Percentiles rank a stretch among this genome's conserved stretches.
These are phyloP conservation scores for Ambrosia trifida DNA, from an alignment of 129 eudicot species.

Conservation along the genomic window DNA sequence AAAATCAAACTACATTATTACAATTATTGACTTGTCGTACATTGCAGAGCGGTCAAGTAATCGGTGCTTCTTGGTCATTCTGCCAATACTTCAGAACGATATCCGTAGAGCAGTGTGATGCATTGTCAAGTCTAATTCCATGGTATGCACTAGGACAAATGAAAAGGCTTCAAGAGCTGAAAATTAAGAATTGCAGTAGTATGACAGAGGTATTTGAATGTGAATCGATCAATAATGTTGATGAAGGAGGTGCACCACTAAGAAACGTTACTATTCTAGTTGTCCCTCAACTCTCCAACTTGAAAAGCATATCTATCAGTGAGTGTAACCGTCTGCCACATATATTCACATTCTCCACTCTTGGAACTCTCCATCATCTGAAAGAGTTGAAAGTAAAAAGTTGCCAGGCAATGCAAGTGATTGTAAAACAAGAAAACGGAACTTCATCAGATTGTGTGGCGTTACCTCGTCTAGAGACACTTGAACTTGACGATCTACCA, in stretches of 20 bases:
- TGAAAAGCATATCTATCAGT: background rate
- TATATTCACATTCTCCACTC: background rate
- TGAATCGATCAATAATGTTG: background rate
- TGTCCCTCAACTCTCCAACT: background rate
- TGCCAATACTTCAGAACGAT: background rate
- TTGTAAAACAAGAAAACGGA: background rate
- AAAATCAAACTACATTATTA: background rate
- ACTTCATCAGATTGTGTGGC: background rate
- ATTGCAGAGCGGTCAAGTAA: background rate
- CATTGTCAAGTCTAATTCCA: background rate
- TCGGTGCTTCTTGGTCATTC: background rate
- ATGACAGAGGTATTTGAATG: conserved; percentile 1
- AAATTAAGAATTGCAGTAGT: background rate
- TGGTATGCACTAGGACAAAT: no score
- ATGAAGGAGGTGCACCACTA: background rate
- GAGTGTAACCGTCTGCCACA: background rate
- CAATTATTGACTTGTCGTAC: background rate
- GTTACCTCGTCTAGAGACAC: background rate
- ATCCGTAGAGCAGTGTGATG: background rate
- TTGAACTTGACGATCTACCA: no score
- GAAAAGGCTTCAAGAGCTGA: background rate
- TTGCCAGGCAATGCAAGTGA: background rate
- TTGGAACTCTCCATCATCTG: background rate
- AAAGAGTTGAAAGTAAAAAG: background rate
- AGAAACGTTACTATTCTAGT: background rate